phyloP scores from a whole-genome alignment of 257 asterid species.

The Henckelia pumila region DNA sequence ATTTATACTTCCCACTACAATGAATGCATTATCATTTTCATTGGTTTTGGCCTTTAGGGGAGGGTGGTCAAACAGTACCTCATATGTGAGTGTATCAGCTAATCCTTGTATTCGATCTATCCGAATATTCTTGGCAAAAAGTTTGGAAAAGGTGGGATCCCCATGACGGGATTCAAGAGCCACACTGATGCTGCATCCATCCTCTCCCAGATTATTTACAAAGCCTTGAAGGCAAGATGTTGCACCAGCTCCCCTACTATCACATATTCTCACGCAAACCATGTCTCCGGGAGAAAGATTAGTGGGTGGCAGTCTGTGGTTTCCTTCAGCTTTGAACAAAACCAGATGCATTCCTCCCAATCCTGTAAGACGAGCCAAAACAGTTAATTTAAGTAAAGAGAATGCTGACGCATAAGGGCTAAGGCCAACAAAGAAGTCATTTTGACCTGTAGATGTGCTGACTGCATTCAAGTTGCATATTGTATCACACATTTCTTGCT shows the following conservation, averaged over 20 bases:
- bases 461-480: constrained; percentile 86
- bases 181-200: constrained; percentile 84
- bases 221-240: constrained; percentile 93
- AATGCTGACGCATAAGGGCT: not conserved
- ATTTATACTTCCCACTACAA: not conserved
- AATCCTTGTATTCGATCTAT: constrained; percentile 90
- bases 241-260: constrained; percentile 87
- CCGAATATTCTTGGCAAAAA: constrained; percentile 84
- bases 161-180: constrained; percentile 97
- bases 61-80: constrained; percentile 44
- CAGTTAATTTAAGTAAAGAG: constrained; percentile 18
- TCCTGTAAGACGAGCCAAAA: constrained; percentile 47
- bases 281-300: constrained; percentile 97
- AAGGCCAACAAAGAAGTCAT: constrained; percentile 13
- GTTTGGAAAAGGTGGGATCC: constrained; percentile 84
- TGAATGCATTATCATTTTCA: not conserved
- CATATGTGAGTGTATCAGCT: constrained; percentile 94
- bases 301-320: constrained; percentile 87
- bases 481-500: constrained; percentile 96
- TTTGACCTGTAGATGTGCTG: constrained; percentile 77
- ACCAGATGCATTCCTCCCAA: constrained; percentile 98
- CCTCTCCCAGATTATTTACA: constrained; percentile 84
- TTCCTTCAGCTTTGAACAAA: constrained; percentile 81
- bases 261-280: constrained; percentile 95
- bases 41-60: no score